Percentiles rank a stretch among this genome's conserved stretches.
Evolutionary conservation across 2,329 filamentous ascomycete genomes (phyloP).

Genomic region (Colletotrichum costaricense): DNA sequence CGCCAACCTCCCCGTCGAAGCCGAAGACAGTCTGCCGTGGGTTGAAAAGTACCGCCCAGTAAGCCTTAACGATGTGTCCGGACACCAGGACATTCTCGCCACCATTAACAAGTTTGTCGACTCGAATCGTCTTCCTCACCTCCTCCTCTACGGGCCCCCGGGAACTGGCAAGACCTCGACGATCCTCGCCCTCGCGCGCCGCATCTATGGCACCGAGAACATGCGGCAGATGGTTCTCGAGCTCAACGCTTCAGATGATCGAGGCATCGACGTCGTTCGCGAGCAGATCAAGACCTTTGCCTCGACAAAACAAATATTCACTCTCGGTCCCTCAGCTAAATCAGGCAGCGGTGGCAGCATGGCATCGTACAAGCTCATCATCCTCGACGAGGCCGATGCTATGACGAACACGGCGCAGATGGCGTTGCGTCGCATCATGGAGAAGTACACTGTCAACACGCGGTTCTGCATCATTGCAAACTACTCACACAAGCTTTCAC

Average conservation of each 20-base stretch:
- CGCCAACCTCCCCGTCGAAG: conserved; percentile 92
- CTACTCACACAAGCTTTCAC: conserved; percentile 97
- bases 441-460: conserved; percentile 98
- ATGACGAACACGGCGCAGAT: conserved; percentile 99
- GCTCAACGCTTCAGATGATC: conserved; percentile 95
- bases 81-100: conserved; percentile 95
- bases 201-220: conserved; percentile 92
- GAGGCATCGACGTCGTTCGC: conserved; percentile 96
- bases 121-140: conserved; percentile 91
- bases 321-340: conserved; percentile 65
- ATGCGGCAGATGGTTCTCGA: conserved; percentile 99
- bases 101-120: conserved; percentile 99
- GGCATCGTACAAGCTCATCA: conserved; percentile 92
- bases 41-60: conserved; percentile 97
- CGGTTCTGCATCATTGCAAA: conserved; percentile 99
- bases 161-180: conserved; percentile 99
- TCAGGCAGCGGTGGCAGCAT: conserved; percentile 58
- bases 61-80: conserved; percentile 90
- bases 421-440: conserved; percentile 97
- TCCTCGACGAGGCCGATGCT: conserved; percentile 98
- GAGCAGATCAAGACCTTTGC: conserved; percentile 99
- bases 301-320: conserved; percentile 97
- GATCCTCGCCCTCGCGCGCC: conserved; percentile 89
- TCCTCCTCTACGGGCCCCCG: conserved; percentile 95
- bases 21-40: conserved; percentile 95